Base-by-base conservation (phyloP, 306 rosid species). In the Styphnolobium japonicum region DNA sequence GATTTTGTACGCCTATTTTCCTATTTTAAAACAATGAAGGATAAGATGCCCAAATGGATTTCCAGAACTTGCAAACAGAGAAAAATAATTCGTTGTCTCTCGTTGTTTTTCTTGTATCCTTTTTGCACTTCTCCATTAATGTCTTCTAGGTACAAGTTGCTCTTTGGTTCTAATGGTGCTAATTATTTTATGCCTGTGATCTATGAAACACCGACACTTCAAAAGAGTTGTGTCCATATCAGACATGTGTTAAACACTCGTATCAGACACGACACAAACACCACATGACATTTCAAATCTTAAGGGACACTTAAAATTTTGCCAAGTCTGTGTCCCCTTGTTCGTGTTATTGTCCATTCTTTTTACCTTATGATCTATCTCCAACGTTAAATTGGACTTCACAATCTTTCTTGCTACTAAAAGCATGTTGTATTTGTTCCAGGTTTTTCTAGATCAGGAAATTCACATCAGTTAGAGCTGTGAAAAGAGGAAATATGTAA, bases 371-470 rank as follows among this genome's bases (percentile, higher is more conserved):
- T 27, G 31, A 14, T 62, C 43, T 22, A 5, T 58, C 0, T 25
- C 39, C 6, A 2, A 23, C 2, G 27, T 58, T 58, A 58, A 58
- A 58, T 11, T 25, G 39, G 14, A 5, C 18, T 5, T 7, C 3
- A 49, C 8, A 14, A 1, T 6, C 11, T 61, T 33, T 31, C 42
- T 36, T 57, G 60, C 11, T 6, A 49, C 29, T 67, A 23, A 27
- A 23, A 63, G 66, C 63, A 18, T 81, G 62, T 29, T 71, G 63
- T 65, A 11, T 57, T 16, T 76, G 64, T 66, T 81, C 36, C 77
- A 80, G 82, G 46, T 64, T 76, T 81, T 65, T 8, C 73, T 70
- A 19, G 31, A 64, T 69, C 55, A 43, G 16, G 73, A 65, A 74
- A 76, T 64, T 67, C 69, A 76, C 19, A 70, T 52, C 36, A 67